Evolutionary conservation across 768 basidiomycete species (phyloP).

Genomic region (Suillus hirtellus): DNA sequence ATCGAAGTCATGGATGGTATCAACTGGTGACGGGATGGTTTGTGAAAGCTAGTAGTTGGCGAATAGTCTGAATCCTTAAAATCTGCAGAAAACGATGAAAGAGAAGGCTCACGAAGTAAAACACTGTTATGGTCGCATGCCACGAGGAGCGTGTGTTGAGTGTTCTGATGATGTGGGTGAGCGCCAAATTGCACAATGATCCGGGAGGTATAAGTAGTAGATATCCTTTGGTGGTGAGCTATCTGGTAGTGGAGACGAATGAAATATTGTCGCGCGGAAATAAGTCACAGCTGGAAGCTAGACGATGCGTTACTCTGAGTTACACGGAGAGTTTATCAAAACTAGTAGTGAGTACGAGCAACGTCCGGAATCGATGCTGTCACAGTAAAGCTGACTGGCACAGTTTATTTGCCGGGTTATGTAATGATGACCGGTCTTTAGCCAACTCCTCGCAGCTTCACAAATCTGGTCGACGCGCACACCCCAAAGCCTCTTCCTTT

Average conservation of each 20-base stretch:
- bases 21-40: neutral
- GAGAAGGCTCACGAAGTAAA: neutral
- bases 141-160: neutral
- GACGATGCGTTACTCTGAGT: neutral
- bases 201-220: neutral
- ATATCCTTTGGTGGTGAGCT: neutral
- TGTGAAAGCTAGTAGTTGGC: neutral
- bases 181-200: conserved; percentile 3
- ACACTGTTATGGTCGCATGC: neutral
- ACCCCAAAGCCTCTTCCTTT: neutral
- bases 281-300: neutral
- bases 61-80: neutral
- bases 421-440: neutral
- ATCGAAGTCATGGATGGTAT: conserved; percentile 24
- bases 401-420: neutral
- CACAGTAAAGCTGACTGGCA: conserved; percentile 1
- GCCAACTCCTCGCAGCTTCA: neutral
- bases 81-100: neutral
- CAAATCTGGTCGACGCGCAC: conserved; percentile 39
- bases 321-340: neutral
- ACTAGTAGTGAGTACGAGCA: neutral
- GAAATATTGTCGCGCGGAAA: neutral
- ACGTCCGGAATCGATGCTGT: conserved; percentile 1
- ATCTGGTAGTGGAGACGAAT: neutral
- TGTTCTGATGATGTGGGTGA: neutral